These are phyloP conservation scores for Aspergillus clavatus DNA, from an alignment of 2,329 filamentous ascomycete species.

Conservation along the genomic window DNA sequence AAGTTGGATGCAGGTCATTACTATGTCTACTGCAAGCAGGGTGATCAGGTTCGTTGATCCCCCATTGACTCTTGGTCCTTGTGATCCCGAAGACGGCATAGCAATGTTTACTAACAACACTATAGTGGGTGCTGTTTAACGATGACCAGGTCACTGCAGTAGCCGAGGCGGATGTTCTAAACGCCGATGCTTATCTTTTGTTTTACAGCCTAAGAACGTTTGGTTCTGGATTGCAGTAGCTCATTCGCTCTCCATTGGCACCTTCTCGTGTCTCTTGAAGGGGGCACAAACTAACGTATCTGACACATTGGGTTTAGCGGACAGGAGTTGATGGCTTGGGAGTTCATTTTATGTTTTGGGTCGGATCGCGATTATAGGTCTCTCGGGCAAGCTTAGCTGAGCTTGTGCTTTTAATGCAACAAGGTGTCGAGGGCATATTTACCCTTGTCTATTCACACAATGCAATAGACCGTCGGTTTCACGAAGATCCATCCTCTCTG, in stretches of 20 bases:
- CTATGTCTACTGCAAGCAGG: constrained; percentile 79
- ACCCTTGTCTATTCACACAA: too few species aligned
- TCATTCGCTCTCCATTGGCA: background rate
- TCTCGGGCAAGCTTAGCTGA: background rate
- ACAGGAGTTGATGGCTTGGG: constrained; percentile 10
- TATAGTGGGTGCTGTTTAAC: constrained; percentile 92
- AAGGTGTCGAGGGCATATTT: too few species aligned
- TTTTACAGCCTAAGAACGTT: constrained; percentile 60
- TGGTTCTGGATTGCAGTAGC: constrained; percentile 10
- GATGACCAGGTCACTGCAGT: constrained; percentile 88
- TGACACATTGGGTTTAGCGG: constrained; percentile 9
- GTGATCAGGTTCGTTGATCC: constrained; percentile 55
- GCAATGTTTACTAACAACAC: constrained; percentile 10
- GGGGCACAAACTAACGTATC: background rate
- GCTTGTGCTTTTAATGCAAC: background rate
- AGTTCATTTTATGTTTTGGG: constrained; percentile 2
- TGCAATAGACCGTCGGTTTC: too few species aligned
- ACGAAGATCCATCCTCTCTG: too few species aligned
- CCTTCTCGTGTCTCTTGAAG: background rate
- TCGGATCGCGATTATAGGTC: constrained; percentile 4
- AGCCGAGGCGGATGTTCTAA: constrained; percentile 76
- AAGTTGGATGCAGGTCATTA: constrained; percentile 92
- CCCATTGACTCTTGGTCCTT: background rate
- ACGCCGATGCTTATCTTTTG: constrained; percentile 80
- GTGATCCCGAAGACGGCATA: background rate